phyloP scores from a whole-genome alignment of 306 rosid species.

The Acacia crassicarpa region DNA sequence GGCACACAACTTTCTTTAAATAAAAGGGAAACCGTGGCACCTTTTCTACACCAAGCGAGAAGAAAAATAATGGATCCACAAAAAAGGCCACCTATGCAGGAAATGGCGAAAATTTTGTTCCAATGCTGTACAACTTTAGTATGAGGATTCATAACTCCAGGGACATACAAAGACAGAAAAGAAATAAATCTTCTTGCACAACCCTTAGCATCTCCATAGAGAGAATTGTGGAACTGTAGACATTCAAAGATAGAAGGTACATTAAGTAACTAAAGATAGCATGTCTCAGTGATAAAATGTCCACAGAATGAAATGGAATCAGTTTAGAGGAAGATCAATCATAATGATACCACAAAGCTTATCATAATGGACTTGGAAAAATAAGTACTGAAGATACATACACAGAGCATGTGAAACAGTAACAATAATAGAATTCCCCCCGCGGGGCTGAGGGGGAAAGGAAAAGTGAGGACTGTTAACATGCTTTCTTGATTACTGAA shows the following conservation, averaged over 20 bases:
- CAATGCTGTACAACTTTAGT: conserved; percentile 67
- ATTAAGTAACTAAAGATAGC: not conserved
- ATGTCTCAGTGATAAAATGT: conserved; percentile 16
- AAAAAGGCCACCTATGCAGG: conserved; percentile 70
- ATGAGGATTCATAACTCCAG: conserved; percentile 88
- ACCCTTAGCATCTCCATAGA: conserved; percentile 85
- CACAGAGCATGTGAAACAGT: not conserved
- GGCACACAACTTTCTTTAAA: not conserved
- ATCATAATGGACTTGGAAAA: not conserved
- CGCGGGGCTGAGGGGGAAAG: no score
- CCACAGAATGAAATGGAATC: conserved; percentile 1
- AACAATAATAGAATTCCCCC: not conserved
- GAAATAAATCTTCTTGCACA: conserved; percentile 54
- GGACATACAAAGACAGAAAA: conserved; percentile 52
- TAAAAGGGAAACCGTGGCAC: conserved; percentile 40
- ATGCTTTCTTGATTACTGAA: no score
- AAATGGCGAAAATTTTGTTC: conserved; percentile 70
- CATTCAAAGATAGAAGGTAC: conserved; percentile 6
- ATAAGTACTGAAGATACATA: not conserved
- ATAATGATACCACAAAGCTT: conserved; percentile 17
- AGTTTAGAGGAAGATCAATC: conserved; percentile 20
- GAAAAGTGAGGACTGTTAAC: no score
- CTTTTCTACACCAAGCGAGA: conserved; percentile 48
- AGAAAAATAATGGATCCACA: conserved; percentile 84
- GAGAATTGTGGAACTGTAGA: conserved; percentile 62